Conservation (phyloP, 352 stramenopile genomes). For the Pythium phragmiticola region DNA sequence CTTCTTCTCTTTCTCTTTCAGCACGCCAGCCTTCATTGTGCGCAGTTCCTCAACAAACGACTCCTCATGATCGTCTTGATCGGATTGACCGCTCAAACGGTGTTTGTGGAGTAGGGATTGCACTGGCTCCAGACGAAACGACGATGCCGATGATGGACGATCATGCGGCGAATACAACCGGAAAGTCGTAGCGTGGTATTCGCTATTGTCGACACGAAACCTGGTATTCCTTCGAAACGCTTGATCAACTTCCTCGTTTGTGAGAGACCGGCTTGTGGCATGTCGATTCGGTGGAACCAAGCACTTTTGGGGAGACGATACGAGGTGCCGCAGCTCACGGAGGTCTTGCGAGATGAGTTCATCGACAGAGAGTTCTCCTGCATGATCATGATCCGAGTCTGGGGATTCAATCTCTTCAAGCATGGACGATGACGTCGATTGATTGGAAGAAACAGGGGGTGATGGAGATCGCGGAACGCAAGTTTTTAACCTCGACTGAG, state of each 20-base stretch:
- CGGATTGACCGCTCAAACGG: neutral
- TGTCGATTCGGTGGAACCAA: neutral
- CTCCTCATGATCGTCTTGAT: constrained; percentile 31
- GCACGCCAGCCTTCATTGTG: constrained; percentile 22
- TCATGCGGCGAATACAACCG: constrained; percentile 2
- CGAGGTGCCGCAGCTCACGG: constrained; percentile 36
- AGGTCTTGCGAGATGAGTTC: constrained; percentile 51
- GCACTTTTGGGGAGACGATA: constrained; percentile 28
- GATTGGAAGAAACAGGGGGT: constrained; percentile 23
- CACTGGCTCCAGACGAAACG: constrained; percentile 9
- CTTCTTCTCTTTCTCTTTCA: constrained; percentile 18
- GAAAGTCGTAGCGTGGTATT: neutral
- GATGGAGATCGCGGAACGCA: neutral
- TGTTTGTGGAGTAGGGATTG: constrained; percentile 8
- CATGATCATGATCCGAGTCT: constrained; percentile 6
- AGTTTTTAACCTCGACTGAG: neutral
- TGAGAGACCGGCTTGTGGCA: constrained; percentile 20
- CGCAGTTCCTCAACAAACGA: constrained; percentile 48
- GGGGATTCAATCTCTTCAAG: constrained; percentile 29
- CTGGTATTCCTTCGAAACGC: constrained; percentile 36
- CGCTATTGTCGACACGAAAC: constrained; percentile 25
- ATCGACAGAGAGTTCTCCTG: constrained; percentile 43
- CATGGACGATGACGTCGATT: constrained; percentile 26
- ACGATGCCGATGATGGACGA: neutral
- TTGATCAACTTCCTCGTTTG: constrained; percentile 33